Conservation (phyloP, 306 rosid genomes). For the Vachellia collinsii region DNA sequence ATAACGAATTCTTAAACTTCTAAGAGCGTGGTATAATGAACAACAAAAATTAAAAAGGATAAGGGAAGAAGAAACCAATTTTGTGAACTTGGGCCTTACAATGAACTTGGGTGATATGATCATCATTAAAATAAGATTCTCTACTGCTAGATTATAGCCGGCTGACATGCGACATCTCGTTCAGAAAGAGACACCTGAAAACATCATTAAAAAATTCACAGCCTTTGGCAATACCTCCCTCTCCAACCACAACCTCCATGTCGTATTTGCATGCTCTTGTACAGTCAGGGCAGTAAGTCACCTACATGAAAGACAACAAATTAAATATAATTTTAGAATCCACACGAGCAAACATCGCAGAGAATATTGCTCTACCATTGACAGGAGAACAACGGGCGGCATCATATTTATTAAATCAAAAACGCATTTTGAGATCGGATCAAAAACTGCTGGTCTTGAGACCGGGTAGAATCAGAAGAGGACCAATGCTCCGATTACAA, state of each 20-base stretch:
- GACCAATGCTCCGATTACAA: slow-evolving; percentile 30
- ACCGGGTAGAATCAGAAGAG: slow-evolving; percentile 11
- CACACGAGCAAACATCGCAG: slow-evolving; percentile 12
- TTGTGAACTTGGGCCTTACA: neutral
- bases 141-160: slow-evolving; percentile 45
- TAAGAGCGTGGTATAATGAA: neutral
- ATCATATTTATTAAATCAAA: neutral
- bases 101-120: neutral
- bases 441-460: neutral
- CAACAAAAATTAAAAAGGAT: neutral
- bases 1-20: neutral
- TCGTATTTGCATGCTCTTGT: slow-evolving; percentile 88
- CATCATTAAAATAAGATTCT: neutral
- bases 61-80: neutral
- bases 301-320: slow-evolving; percentile 49
- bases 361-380: slow-evolving; percentile 6
- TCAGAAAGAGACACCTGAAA: slow-evolving; percentile 81
- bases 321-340: slow-evolving; percentile 3
- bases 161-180: slow-evolving; percentile 69
- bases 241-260: slow-evolving; percentile 58
- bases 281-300: slow-evolving; percentile 97
- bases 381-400: neutral
- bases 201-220: slow-evolving; percentile 72
- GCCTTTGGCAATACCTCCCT: slow-evolving; percentile 55
- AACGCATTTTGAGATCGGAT: slow-evolving; percentile 11